Percentiles rank a stretch among this genome's conserved stretches.
Evolutionary conservation across 169 alveolate genomes (phyloP).

Genomic region (Plasmodium cynomolgi): DNA sequence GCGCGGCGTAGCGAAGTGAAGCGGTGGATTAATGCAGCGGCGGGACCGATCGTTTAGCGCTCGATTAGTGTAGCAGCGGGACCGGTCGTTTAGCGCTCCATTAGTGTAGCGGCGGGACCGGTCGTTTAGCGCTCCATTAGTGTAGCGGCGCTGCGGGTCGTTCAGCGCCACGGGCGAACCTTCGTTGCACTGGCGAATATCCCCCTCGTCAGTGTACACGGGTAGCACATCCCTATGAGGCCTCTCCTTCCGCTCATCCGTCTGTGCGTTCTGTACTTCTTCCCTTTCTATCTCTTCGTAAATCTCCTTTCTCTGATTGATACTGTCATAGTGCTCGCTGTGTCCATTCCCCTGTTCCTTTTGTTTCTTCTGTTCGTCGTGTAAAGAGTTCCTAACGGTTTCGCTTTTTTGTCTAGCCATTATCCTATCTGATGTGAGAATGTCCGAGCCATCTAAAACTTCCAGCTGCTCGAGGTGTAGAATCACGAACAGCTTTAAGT

Average conservation of each 20-base stretch:
- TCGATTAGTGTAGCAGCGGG: not conserved
- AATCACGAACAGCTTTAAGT: constrained; percentile 81
- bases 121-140: not conserved
- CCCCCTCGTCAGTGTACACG: constrained; percentile 86
- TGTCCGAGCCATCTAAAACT: constrained; percentile 89
- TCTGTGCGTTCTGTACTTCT: constrained; percentile 12
- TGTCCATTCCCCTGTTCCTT: not conserved
- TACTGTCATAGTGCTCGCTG: constrained; percentile 75
- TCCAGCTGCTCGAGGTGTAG: constrained; percentile 84
- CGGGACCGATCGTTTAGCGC: not conserved
- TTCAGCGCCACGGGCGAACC: constrained; percentile 78
- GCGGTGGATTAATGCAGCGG: not conserved
- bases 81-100: not conserved
- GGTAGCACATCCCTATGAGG: constrained; percentile 73
- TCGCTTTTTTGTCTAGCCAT: constrained; percentile 83
- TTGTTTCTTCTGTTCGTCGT: constrained; percentile 47
- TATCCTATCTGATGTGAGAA: constrained; percentile 86
- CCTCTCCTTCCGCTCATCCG: constrained; percentile 71
- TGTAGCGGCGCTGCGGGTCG: not conserved
- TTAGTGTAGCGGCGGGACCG: not conserved
- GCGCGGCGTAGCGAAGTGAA: not conserved
- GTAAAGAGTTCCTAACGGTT: constrained; percentile 76
- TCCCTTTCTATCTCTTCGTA: constrained; percentile 78
- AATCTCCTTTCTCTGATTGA: constrained; percentile 75
- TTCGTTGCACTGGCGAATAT: constrained; percentile 90